Evolutionary conservation across 371 early-diverging fungal genomes (phyloP).

Genomic region (Apophysomyces ossiformis): DNA sequence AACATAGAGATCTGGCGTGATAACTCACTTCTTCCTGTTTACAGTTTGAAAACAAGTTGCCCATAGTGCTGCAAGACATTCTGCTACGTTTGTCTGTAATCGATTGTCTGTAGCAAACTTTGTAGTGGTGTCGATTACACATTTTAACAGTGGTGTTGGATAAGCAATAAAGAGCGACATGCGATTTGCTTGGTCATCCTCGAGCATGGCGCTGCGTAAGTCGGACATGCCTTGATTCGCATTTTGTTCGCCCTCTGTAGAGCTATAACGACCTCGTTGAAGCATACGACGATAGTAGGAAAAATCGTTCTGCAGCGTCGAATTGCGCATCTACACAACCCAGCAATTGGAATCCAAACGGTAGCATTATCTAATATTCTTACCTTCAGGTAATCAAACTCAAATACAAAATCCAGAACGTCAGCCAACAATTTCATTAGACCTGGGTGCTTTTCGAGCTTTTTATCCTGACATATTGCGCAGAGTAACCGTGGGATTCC

Average conservation of each 20-base stretch:
- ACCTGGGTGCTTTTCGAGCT: constrained; percentile 78
- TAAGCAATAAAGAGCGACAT: constrained; percentile 96
- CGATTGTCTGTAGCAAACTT: constrained; percentile 54
- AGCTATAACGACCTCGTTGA: constrained; percentile 62
- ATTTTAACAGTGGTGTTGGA: constrained; percentile 91
- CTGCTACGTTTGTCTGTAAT: constrained; percentile 56
- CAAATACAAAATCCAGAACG: constrained; percentile 85
- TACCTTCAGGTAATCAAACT: constrained; percentile 92
- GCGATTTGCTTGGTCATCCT: constrained; percentile 88
- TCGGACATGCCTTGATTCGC: constrained; percentile 34
- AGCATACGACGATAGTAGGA: constrained; percentile 94
- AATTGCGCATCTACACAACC: constrained; percentile 76
- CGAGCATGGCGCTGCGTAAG: constrained; percentile 66
- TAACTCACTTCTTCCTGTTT: constrained; percentile 47
- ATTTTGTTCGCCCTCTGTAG: constrained; percentile 12
- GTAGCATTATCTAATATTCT: not conserved
- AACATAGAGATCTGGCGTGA: not conserved
- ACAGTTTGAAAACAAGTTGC: constrained; percentile 75
- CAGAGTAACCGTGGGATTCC: constrained; percentile 76
- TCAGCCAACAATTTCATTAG: constrained; percentile 82
- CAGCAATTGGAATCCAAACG: not conserved
- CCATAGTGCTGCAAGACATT: constrained; percentile 70
- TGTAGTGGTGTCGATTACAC: constrained; percentile 80
- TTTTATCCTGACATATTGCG: constrained; percentile 70
- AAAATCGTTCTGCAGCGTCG: constrained; percentile 95